Base-by-base conservation (phyloP, 2,329 filamentous ascomycete genomes). In the Clarireedia paspali region DNA sequence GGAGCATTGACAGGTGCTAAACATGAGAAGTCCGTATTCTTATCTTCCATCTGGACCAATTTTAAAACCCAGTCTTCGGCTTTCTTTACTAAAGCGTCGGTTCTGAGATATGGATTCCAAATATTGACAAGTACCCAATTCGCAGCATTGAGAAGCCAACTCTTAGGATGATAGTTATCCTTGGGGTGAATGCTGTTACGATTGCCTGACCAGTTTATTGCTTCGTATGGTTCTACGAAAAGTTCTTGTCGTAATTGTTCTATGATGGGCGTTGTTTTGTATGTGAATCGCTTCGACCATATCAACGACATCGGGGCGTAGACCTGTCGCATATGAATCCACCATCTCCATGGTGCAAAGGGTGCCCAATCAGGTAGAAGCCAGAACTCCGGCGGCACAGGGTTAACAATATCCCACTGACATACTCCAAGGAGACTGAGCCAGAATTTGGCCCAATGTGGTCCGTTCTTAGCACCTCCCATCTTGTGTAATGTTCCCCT, bases 371-470 rank as follows among this genome's bases (percentile, higher is more conserved):
- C 89, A 0, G 91, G 91, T 3, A 96, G 74, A 42, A 96, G 77
- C 94, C 94, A 99, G 46, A 97, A 71, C 74, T 99, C 94, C 0
- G 94, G 89, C 1, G 94, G 94, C 2, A 94, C 84, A 0, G 94
- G 94, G 65, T 97, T 99, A 63, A 97, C 91, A 57, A 94, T 84
- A 55, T 95, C 90, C 91, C 92, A 99, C 27, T 86, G 76, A 68
- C 84, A 84, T 4, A 97, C 81, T 15, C 91, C 91, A 59, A 99
- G 73, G 2, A 95, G 79, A 40, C 87, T 87, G 47, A 99, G 79
- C 91, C 91, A 96, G 71, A 95, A 95, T 69, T 99, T 99, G n/a
- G 83, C 83, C 94, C 94, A 99, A 69, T 97, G 94, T 23, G 94
- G 95, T 1, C 83, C 83, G 65, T 90, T 84, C 14, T 88, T 76